phyloP scores from a whole-genome alignment of 192 early-diverging fungal genomes.

The Phycomyces nitens region DNA sequence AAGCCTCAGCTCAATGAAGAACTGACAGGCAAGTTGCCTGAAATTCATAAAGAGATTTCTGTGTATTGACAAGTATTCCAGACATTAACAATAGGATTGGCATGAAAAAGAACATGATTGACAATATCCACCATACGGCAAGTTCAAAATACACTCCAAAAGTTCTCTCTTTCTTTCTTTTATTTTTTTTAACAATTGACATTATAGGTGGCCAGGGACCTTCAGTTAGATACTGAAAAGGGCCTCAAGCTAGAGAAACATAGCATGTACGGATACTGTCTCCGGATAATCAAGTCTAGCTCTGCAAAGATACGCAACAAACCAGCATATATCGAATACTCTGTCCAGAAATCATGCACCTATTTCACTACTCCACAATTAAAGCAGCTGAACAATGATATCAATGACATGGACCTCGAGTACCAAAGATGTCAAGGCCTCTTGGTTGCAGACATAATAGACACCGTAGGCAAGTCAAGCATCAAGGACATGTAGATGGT shows the following conservation, averaged over 20 bases:
- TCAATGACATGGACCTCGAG: slow-evolving; percentile 51
- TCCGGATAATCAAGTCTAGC: slow-evolving; percentile 76
- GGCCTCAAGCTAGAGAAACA: slow-evolving; percentile 91
- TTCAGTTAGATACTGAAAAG: slow-evolving; percentile 78
- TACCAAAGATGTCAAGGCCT: slow-evolving; percentile 70
- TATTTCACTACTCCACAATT: slow-evolving; percentile 80
- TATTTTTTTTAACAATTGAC: background rate
- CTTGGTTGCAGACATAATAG: slow-evolving; percentile 85
- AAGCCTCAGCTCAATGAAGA: slow-evolving; percentile 78
- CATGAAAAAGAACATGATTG: slow-evolving; percentile 46
- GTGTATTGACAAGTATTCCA: slow-evolving; percentile 8
- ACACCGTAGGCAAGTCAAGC: slow-evolving; percentile 61
- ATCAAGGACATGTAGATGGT: slow-evolving; percentile 2
- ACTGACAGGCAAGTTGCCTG: slow-evolving; percentile 51
- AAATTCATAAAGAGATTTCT: too few species aligned
- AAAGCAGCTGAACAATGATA: slow-evolving; percentile 58
- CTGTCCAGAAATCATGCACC: slow-evolving; percentile 86
- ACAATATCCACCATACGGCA: slow-evolving; percentile 49
- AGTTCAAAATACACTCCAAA: background rate
- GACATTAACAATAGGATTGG: slow-evolving; percentile 52
- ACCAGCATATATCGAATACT: slow-evolving; percentile 74
- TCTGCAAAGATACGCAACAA: slow-evolving; percentile 66
- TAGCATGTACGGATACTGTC: slow-evolving; percentile 76
- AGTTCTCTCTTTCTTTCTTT: too few species aligned
- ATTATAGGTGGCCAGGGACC: slow-evolving; percentile 50